A percentile compares a stretch with the other conserved stretches of the same genome.
phyloP scores from a whole-genome alignment of 257 asterid species.

The Cruciata laevipes region DNA sequence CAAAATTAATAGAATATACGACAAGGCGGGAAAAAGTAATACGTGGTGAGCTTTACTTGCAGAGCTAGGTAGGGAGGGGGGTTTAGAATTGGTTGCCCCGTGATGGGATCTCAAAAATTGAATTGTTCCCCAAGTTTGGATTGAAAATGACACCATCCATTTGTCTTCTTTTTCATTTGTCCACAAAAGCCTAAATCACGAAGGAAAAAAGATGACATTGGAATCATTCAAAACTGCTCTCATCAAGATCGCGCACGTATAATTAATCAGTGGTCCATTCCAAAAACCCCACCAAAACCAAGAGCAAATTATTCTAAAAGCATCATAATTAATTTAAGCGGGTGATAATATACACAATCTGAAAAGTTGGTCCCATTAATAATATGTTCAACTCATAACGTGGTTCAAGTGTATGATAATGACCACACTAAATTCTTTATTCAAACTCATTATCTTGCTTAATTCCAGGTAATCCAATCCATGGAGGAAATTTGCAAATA shows the following conservation, averaged over 20 bases:
- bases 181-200: neutral
- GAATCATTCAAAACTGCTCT: neutral
- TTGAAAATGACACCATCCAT: neutral
- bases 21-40: too few species aligned
- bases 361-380: slow-evolving; percentile 7
- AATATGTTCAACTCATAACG: slow-evolving; percentile 3
- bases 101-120: neutral
- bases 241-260: neutral
- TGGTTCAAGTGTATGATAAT: slow-evolving; percentile 4
- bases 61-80: neutral
- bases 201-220: neutral
- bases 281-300: neutral
- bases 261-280: neutral
- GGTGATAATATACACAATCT: neutral
- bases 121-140: neutral
- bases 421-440: neutral
- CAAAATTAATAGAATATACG: too few species aligned
- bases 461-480: neutral
- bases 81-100: neutral
- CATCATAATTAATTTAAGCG: slow-evolving; percentile 1
- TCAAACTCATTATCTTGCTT: neutral
- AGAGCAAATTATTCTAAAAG: neutral
- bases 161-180: neutral
- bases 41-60: neutral
- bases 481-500: neutral